Base-by-base conservation (phyloP, 768 basidiomycete genomes). In the Rickenella mellea region DNA sequence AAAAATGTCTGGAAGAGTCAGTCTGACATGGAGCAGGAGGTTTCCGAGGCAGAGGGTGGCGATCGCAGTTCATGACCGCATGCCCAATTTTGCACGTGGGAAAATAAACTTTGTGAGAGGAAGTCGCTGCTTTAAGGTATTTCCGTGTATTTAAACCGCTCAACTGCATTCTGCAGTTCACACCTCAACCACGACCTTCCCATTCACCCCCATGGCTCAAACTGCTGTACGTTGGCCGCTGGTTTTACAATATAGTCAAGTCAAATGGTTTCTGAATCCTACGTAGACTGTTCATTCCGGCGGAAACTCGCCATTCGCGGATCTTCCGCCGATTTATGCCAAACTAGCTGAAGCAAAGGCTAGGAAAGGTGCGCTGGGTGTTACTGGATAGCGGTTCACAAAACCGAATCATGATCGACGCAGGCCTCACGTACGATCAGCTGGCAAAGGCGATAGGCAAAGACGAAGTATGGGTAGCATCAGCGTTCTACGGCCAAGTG, bases 401-500 rank as follows among this genome's bases (percentile, higher is more conserved):
- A 22, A 28, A 5, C 33, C 26, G 27, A 20, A 36, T 27, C 12
- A 24, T 26, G 39, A 20, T 11, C 7, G n/a, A 20, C 22, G 14
- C 37, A 83, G 82, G 78, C 12, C 49, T 80, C 46, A 78, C 79
- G 11, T 90, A 88, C 47, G 83, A 78, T 43, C 64, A 73, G 28
- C 74, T 90, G 49, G 84, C 71, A 9, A 65, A 78, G 44, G 67
- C 65, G 6, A 71, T 90, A 41, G 75, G 71, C 19, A 78, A 71
- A 55, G 81, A 86, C 55, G 87, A 90, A 53, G 70, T 89, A 20
- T 90, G 84, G 83, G 69, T 88, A 20, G 86, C 86, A 3, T 76
- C 86, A 5, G 77, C 78, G 37, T 84, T 90, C 60, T 87, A 86
- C 50, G 86, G 80, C 6, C 86, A 88, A 66, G 83, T 82, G 45